phyloP scores from a whole-genome alignment of 805 yeast genomes.

The Sungouiozyma intestinalis region DNA sequence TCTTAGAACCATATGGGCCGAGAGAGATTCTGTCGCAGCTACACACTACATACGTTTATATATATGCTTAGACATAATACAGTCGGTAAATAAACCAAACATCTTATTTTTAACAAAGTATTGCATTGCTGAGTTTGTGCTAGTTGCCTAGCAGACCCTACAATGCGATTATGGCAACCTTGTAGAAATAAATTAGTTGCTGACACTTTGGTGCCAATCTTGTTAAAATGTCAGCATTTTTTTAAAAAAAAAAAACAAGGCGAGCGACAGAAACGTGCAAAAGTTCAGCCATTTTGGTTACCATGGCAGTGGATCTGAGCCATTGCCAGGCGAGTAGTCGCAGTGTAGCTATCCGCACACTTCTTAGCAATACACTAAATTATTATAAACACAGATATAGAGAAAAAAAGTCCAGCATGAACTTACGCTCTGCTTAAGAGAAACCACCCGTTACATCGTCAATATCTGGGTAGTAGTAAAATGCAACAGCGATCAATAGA shows the following conservation, averaged over 20 bases:
- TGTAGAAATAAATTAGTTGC: too few species aligned
- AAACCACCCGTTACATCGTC: constrained; percentile 7
- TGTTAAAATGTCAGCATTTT: background rate
- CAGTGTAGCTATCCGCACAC: background rate
- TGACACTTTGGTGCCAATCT: background rate
- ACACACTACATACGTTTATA: too few species aligned
- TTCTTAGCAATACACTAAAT: background rate
- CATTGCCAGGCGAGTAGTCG: background rate
- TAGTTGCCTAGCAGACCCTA: too few species aligned
- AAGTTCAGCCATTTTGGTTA: background rate
- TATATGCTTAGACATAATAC: too few species aligned
- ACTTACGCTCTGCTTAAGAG: background rate
- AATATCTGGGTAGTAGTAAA: constrained; percentile 73
- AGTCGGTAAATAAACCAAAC: too few species aligned
- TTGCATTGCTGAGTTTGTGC: too few species aligned
- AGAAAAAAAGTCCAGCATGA: background rate
- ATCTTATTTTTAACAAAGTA: too few species aligned
- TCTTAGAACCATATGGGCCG: background rate
- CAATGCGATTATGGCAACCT: too few species aligned
- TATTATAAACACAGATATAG: background rate
- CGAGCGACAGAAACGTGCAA: background rate
- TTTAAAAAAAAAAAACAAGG: background rate
- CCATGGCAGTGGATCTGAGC: too few species aligned
- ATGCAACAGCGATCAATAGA: constrained; percentile 77
- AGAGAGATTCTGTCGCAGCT: too few species aligned